Base-by-base conservation (phyloP, 345 rosid genomes). In the Gossypium bickii region DNA sequence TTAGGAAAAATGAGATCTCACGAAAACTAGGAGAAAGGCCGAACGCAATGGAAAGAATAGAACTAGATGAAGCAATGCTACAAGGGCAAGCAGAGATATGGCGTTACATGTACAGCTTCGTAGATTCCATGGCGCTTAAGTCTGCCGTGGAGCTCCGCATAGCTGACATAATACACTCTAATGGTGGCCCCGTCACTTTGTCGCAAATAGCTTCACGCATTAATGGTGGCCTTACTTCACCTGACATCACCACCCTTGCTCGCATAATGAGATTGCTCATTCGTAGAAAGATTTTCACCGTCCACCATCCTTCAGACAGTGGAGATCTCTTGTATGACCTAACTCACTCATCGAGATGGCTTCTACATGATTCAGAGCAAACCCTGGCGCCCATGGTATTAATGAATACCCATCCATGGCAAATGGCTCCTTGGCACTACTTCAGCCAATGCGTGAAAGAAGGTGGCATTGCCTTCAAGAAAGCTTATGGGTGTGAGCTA, bases 211-310 rank as follows among this genome's bases (percentile, higher is more conserved):
- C 81, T 45, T 72, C 73, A 2, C 18, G 71, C 2, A 76, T 84
- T 12, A 52, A 66, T 2, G 80, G 20, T 18, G 24, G 24, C 60
- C 20, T 24, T 10, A 11, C 25, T 6, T 3, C 74, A 51, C 75
- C 76, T 0, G 74, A 75, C 58, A 34, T 78, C 27, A 4, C 62
- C 48, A 78, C 12, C 67, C 85, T 80, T 45, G 27, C 61, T 2
- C 80, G 85, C 4, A 82, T 84, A 74, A 80, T 80, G 87, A 82
- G 82, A 74, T 6, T 75, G 27, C 67, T 81, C 2, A 78, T 79
- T 62, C 81, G 78, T 0, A 51, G 47, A 16, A 48, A 53, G 1
- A 47, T 79, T 78, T 82, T 82, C 67, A 70, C 79, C 0, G 44
- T 41, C 22, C 69, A 82, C 38, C 20, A 20, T 22, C 57, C 69